Evolutionary conservation across 345 rosid species (phyloP).

Genomic region (Salix brachista): DNA sequence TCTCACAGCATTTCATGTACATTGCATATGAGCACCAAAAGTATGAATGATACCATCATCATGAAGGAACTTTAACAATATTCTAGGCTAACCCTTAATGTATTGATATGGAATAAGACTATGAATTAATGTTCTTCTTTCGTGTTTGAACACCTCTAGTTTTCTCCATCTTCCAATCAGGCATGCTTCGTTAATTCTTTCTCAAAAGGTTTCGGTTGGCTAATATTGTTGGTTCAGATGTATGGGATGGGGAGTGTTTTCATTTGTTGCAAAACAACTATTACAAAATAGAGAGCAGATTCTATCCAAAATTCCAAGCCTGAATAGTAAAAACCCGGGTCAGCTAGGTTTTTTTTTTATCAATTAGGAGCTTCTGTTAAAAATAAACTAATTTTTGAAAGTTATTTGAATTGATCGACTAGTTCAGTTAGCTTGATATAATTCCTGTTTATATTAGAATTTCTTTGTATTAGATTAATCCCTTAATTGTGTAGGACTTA

Average conservation of each 20-base stretch:
- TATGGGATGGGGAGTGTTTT: neutral
- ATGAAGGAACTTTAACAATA: neutral
- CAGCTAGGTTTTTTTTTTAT: too few species aligned
- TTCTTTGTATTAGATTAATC: too few species aligned
- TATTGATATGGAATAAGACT: neutral
- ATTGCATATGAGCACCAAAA: constrained; percentile 4
- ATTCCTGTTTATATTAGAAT: too few species aligned
- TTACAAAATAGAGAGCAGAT: neutral
- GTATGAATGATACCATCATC: constrained; percentile 9
- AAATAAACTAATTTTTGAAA: too few species aligned
- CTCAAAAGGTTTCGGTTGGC: neutral
- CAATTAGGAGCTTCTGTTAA: too few species aligned
- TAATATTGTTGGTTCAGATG: neutral
- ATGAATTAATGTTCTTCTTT: neutral
- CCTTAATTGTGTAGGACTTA: too few species aligned
- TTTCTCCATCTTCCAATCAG: neutral
- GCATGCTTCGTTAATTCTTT: neutral
- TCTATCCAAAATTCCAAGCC: neutral
- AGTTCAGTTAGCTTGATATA: too few species aligned
- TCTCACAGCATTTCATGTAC: neutral
- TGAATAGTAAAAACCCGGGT: neutral
- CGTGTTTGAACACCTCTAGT: neutral
- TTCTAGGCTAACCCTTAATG: neutral
- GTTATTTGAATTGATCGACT: too few species aligned
- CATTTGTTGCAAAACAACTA: neutral